A percentile compares a stretch with the other conserved stretches of the same genome.
phyloP scores from a whole-genome alignment of 352 stramenopile genomes.

The Pythium sukuiense region DNA sequence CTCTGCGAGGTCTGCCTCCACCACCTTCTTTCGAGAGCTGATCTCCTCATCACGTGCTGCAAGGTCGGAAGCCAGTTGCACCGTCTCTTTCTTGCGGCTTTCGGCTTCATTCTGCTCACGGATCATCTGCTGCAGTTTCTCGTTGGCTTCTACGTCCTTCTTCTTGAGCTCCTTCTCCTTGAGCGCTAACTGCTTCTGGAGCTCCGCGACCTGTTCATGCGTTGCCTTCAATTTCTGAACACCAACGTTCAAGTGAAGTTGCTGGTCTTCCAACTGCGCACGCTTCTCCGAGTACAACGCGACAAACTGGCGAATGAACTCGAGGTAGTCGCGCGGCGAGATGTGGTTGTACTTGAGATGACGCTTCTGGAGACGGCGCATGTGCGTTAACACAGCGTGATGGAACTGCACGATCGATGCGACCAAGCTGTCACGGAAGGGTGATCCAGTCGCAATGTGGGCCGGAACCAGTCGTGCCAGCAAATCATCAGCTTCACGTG shows the following conservation, averaged over 20 bases:
- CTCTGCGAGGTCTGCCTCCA: conserved; percentile 96
- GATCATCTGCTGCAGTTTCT: conserved; percentile 99
- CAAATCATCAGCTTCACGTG: conserved; percentile 45
- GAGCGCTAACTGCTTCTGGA: conserved; percentile 89
- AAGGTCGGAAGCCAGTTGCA: conserved; percentile 95
- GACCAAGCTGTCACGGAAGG: conserved; percentile 79
- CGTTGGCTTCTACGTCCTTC: conserved; percentile 96
- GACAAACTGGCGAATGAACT: conserved; percentile 92
- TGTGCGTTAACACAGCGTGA: conserved; percentile 80
- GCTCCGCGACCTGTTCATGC: conserved; percentile 95
- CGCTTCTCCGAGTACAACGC: conserved; percentile 91
- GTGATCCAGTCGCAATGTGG: conserved; percentile 56
- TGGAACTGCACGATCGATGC: conserved; percentile 88
- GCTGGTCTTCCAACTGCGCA: conserved; percentile 93
- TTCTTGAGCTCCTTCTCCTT: conserved; percentile 96
- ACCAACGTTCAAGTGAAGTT: conserved; percentile 98
- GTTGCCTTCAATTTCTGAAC: conserved; percentile 98
- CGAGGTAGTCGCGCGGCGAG: conserved; percentile 91
- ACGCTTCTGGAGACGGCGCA: conserved; percentile 84
- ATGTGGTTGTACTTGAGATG: conserved; percentile 90
- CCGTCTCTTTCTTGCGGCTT: conserved; percentile 95
- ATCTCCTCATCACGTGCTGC: conserved; percentile 96
- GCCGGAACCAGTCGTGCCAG: conserved; percentile 57
- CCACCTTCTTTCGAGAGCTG: conserved; percentile 91
- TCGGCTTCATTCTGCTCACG: conserved; percentile 98